These are phyloP conservation scores for Dryas drummondii DNA, from an alignment of 306 rosid species.

Conservation along the genomic window DNA sequence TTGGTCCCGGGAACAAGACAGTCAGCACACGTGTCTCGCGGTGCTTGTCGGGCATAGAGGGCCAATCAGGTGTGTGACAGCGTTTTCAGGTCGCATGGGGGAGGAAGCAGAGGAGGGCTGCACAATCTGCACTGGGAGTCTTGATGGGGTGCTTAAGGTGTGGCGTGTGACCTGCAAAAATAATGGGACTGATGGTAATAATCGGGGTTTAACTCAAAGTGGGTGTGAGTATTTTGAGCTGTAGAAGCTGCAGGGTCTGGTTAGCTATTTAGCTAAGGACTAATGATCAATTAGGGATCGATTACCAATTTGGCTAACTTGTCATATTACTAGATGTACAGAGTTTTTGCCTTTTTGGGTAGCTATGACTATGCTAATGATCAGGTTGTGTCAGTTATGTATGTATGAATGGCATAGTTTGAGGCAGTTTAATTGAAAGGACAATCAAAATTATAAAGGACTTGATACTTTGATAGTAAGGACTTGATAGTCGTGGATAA, in stretches of 20 bases:
- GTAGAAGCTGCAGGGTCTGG: neutral
- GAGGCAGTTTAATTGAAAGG: too few species aligned
- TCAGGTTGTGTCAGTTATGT: neutral
- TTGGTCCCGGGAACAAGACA: slow-evolving; percentile 64
- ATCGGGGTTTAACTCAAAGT: slow-evolving; percentile 31
- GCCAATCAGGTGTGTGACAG: slow-evolving; percentile 67
- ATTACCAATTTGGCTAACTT: neutral
- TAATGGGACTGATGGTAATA: neutral
- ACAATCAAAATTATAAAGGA: too few species aligned
- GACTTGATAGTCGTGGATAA: too few species aligned
- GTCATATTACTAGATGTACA: neutral
- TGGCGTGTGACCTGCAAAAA: slow-evolving; percentile 65
- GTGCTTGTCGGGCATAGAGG: slow-evolving; percentile 87
- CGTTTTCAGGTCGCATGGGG: slow-evolving; percentile 36
- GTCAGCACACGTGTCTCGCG: slow-evolving; percentile 69
- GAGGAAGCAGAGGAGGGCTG: slow-evolving; percentile 46
- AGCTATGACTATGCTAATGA: neutral
- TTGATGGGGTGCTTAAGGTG: slow-evolving; percentile 82
- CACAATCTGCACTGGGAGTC: slow-evolving; percentile 75
- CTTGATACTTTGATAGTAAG: too few species aligned
- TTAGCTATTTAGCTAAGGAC: too few species aligned
- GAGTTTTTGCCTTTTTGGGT: neutral
- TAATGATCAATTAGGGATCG: too few species aligned
- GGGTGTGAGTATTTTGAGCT: slow-evolving; percentile 57
- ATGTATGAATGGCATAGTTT: neutral